Conservation (phyloP, 768 basidiomycete genomes). For the Hemileccinum rubropunctum region DNA sequence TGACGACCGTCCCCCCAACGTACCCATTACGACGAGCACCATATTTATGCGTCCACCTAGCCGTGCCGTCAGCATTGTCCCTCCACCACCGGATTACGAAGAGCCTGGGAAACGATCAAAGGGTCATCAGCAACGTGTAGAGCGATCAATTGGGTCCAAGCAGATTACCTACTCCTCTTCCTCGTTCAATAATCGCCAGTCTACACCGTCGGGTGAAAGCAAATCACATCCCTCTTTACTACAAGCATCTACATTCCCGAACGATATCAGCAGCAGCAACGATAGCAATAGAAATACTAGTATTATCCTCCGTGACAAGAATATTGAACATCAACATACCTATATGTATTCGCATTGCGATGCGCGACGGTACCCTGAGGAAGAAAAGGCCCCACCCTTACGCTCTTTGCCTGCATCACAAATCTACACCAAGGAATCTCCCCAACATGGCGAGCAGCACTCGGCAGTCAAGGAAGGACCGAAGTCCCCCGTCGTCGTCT, state of each 20-base stretch:
- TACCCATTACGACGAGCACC: neutral
- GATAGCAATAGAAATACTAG: conserved; percentile 22
- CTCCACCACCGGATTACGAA: conserved; percentile 24
- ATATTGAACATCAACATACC: conserved; percentile 14
- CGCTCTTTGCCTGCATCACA: conserved; percentile 11
- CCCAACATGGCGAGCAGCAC: conserved; percentile 14
- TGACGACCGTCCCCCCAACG: neutral
- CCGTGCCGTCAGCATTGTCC: conserved; percentile 31
- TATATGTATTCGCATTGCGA: conserved; percentile 26
- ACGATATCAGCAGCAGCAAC: conserved; percentile 22
- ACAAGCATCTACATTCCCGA: conserved; percentile 22
- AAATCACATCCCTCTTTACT: conserved; percentile 9
- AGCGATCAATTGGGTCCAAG: conserved; percentile 2
- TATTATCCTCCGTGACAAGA: conserved; percentile 16
- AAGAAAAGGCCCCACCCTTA: conserved; percentile 5
- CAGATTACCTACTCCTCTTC: conserved; percentile 4
- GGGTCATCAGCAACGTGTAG: conserved; percentile 7
- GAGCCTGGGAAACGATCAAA: conserved; percentile 16
- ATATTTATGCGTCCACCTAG: conserved; percentile 23
- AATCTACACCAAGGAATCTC: conserved; percentile 9
- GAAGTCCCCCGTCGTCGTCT: conserved; percentile 54
- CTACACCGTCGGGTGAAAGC: conserved; percentile 1
- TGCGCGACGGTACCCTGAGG: conserved; percentile 2
- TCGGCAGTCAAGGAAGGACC: conserved; percentile 28
- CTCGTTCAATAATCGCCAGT: conserved; percentile 5